Evolutionary conservation across 2,329 filamentous ascomycete genomes (phyloP).

Genomic region (Metarhizium brunneum): DNA sequence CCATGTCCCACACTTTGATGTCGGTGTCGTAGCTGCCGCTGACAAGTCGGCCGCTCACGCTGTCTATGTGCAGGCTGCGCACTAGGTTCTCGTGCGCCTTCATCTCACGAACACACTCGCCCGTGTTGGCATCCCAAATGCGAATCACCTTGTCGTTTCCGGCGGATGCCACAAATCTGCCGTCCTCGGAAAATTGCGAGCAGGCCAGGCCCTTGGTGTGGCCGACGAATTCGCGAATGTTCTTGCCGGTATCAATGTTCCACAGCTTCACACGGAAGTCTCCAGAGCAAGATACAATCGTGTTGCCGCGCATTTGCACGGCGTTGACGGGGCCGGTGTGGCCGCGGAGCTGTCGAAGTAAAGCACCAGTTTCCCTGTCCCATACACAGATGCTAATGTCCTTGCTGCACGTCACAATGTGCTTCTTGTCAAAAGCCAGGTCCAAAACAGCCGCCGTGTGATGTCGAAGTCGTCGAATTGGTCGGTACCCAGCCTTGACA

Average conservation of each 20-base stretch:
- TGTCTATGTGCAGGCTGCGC: slow-evolving; percentile 84
- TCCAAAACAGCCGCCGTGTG: slow-evolving; percentile 89
- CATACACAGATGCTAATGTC: slow-evolving; percentile 90
- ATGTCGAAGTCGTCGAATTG: slow-evolving; percentile 65
- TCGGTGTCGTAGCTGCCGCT: slow-evolving; percentile 93
- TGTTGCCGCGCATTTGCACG: slow-evolving; percentile 87
- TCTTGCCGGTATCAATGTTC: slow-evolving; percentile 83
- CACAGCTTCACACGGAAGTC: slow-evolving; percentile 91
- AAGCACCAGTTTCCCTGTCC: slow-evolving; percentile 69
- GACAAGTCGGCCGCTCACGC: slow-evolving; percentile 73
- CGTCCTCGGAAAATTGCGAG: slow-evolving; percentile 92
- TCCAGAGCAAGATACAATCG: slow-evolving; percentile 86
- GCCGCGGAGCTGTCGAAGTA: slow-evolving; percentile 72
- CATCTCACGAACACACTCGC: slow-evolving; percentile 72
- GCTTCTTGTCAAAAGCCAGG: slow-evolving; percentile 81
- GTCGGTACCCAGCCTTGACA: slow-evolving; percentile 67
- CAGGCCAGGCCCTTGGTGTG: slow-evolving; percentile 92
- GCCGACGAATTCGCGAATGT: slow-evolving; percentile 81
- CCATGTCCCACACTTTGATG: slow-evolving; percentile 89
- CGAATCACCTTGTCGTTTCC: slow-evolving; percentile 95
- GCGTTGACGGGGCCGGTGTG: slow-evolving; percentile 93
- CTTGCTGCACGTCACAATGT: slow-evolving; percentile 96
- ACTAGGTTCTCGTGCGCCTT: slow-evolving; percentile 79
- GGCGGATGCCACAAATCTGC: slow-evolving; percentile 84
- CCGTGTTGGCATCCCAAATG: slow-evolving; percentile 89